Base-by-base conservation (phyloP, 805 yeast genomes). In the Wickerhamomyces bovis region DNA sequence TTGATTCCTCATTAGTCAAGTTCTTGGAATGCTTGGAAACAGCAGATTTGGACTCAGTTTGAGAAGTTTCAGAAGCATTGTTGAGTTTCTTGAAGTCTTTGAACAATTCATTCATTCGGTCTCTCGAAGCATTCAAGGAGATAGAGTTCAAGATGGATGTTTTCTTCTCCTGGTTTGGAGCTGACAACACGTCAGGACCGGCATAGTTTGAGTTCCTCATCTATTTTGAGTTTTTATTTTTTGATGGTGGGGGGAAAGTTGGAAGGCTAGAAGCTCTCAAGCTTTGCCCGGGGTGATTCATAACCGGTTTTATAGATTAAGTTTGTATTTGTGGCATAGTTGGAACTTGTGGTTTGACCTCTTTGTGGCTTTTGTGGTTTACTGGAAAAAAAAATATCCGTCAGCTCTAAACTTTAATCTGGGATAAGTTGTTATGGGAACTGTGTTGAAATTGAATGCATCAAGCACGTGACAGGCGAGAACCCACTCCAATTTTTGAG, bases 11-110 rank as follows among this genome's bases (percentile, higher is more conserved):
- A 7, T 38, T 13, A 12, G 33, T 20, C 9, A 33, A 19, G 21
- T 12, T 22, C 10, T 25, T 22, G 13, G 44, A 22, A 20, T 22
- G 39, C 20, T 33, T 33, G 6, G 22, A 12, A 13, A 10, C 21
- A 35, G 7, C 23, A 8, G 39, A 26, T 16, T 19, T 20, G 16
- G 25, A 22, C 8, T 15, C 18, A 18, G 4, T 33, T 16, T 18
- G 18, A 39, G 44, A 38, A n/a, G 51, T 39, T 16, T 43, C 47
- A 16, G 44, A 43, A 7, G 25, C 41, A n/a, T 33, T 31, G 38
- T 48, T 53, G 43, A 58, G 47, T 42, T 47, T 51, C 44, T 59
- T 58, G 48, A 60, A 60, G 39, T 60, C 61, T n/a, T 46, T 54
- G 47, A 60, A 56, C 12, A 60, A 52, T 12, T 58, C 60, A 35